phyloP scores from a whole-genome alignment of 1,139 yeast species.

The Torulaspora pretoriensis region DNA sequence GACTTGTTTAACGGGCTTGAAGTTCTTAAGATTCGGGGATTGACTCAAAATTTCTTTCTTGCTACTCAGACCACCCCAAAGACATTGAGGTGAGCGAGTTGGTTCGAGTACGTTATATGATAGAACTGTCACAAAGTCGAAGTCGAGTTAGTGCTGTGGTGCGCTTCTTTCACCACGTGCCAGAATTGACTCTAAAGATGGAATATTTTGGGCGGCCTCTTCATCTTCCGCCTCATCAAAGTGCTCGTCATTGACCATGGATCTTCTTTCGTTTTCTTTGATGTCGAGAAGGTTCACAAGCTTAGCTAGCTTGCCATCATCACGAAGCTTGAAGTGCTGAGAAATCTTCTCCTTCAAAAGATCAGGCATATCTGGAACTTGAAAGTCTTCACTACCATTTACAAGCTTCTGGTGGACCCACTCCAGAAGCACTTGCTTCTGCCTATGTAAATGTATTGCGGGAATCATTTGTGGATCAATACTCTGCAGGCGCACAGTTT shows the following conservation, averaged over 20 bases:
- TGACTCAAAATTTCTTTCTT: no score
- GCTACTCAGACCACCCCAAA: no score
- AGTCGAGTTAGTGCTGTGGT: not conserved
- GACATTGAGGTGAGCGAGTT: no score
- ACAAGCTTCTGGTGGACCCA: constrained; percentile 26
- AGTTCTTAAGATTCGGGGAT: no score
- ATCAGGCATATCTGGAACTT: constrained; percentile 22
- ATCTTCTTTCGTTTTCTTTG: constrained; percentile 15
- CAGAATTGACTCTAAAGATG: constrained; percentile 25
- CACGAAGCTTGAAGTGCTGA: constrained; percentile 13
- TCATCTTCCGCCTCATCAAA: constrained; percentile 13
- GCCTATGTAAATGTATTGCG: constrained; percentile 27
- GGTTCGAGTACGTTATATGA: no score
- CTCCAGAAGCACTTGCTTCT: constrained; percentile 27
- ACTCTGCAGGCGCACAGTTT: constrained; percentile 1
- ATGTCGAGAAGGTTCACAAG: constrained; percentile 20
- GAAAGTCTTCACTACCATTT: constrained; percentile 16
- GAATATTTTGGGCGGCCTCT: constrained; percentile 18
- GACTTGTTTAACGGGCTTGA: no score
- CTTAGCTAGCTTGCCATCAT: constrained; percentile 12
- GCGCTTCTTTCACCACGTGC: constrained; percentile 15
- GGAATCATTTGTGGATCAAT: constrained; percentile 27
- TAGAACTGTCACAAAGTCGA: no score
- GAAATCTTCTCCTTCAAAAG: constrained; percentile 14
- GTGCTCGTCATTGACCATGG: constrained; percentile 10